Conservation (phyloP, 2,329 filamentous ascomycete genomes). For the Talaromyces marneffei region DNA sequence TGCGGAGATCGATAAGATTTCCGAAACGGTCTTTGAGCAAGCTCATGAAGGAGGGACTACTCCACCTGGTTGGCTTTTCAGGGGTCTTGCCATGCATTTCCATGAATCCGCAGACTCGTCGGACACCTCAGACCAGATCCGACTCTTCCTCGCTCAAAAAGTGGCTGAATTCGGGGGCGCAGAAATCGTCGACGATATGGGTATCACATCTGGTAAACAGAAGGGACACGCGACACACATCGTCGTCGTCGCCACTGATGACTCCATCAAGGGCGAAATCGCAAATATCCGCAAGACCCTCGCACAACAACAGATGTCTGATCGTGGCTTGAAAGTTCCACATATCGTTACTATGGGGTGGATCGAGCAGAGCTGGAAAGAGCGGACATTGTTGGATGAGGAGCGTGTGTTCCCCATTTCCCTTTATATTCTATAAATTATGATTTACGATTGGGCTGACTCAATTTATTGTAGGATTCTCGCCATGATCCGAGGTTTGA, state of each 20-base stretch:
- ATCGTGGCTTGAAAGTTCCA: slow-evolving; percentile 50
- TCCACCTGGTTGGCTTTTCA: slow-evolving; percentile 45
- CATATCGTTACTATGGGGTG: slow-evolving; percentile 65
- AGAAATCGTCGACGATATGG: slow-evolving; percentile 45
- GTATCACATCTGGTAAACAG: slow-evolving; percentile 17
- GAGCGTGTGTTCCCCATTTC: slow-evolving; percentile 44
- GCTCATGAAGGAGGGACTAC: not conserved
- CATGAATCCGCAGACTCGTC: slow-evolving; percentile 19
- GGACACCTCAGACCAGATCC: not conserved
- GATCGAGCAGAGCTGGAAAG: slow-evolving; percentile 75
- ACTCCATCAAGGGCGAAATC: slow-evolving; percentile 33
- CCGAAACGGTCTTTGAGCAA: slow-evolving; percentile 43
- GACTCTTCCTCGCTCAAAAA: slow-evolving; percentile 44
- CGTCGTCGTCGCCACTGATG: slow-evolving; percentile 51
- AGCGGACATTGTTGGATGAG: slow-evolving; percentile 74
- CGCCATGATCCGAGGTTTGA: not conserved
- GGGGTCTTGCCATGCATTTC: slow-evolving; percentile 42
- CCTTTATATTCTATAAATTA: not conserved
- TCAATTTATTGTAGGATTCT: not conserved
- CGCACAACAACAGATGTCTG: slow-evolving; percentile 15
- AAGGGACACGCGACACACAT: slow-evolving; percentile 61
- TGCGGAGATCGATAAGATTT: slow-evolving; percentile 30
- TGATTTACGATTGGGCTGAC: not conserved
- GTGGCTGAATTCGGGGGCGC: slow-evolving; percentile 67
- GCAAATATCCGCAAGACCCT: slow-evolving; percentile 28